Base-by-base conservation (phyloP, 345 rosid species). In the Lumnitzera racemosa region DNA sequence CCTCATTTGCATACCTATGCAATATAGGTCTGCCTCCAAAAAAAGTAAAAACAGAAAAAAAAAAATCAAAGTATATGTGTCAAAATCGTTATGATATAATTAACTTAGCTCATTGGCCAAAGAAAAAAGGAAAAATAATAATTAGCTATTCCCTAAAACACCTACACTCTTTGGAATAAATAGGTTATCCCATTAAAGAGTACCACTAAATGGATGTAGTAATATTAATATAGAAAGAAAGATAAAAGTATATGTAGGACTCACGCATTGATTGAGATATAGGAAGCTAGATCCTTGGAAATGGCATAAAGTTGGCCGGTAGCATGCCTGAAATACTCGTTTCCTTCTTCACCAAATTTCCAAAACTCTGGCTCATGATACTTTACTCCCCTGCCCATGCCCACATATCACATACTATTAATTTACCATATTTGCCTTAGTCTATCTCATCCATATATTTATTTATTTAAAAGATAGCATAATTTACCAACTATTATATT, bases 311-410 rank as follows among this genome's bases (percentile, higher is more conserved):
- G 75, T 63, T 89, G 96, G 3, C 98, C 96, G 0, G 96, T 89
- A 3, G 98, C 98, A 72, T 92, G 98, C 57, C 94, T 70, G 72
- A 92, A 89, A 57, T 92, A 92, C 52, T 82, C 77, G 76, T 92
- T 92, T 25, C 98, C 98, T 71, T 81, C 86, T 69, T 89, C 98
- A 50, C 96, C 96, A 47, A 92, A 92, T 70, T 92, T 92, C 96
- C 96, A 85, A 24, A 70, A 77, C 74, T 89, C 98, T 60, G 98
- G 96, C 62, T 92, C 98, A 2, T 85, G 88, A 47, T 92, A 92
- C 65, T 85, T 92, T 52, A 76, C 61, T 24, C 89, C 94, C 59
- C 98, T 91, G 68, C 65, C 51, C 57, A 24, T 20, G 20, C 20
- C 20, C 20, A 20, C 20, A 20, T 11, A 25, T 23, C 46, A 25